These are phyloP conservation scores for Kwoniella europaea DNA, from an alignment of 768 basidiomycete genomes.

Conservation along the genomic window DNA sequence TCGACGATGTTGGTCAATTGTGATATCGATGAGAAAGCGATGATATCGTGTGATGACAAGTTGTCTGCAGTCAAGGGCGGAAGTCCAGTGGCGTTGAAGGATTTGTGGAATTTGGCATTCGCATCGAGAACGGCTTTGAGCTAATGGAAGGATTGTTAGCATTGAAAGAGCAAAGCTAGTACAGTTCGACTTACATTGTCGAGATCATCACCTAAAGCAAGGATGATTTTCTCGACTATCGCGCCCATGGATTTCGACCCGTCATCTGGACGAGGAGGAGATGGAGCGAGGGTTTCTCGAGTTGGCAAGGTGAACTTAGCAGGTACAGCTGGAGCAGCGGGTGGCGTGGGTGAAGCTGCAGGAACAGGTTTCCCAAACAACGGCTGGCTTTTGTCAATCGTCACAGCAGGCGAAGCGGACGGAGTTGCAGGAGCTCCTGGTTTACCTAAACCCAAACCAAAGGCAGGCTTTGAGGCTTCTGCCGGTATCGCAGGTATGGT, in stretches of 20 bases:
- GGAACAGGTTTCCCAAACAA: not conserved
- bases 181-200: constrained; percentile 65
- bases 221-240: constrained; percentile 66
- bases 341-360: not conserved
- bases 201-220: constrained; percentile 64
- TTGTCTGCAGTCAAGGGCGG: constrained; percentile 61
- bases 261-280: not conserved
- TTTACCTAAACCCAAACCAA: constrained; percentile 53
- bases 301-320: constrained; percentile 6
- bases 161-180: not conserved
- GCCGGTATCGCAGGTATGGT: constrained; percentile 26
- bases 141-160: constrained; percentile 54
- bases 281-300: not conserved
- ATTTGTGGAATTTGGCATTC: constrained; percentile 57
- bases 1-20: constrained; percentile 60
- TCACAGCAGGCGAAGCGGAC: not conserved
- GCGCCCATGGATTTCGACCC: constrained; percentile 70
- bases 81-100: constrained; percentile 27
- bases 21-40: constrained; percentile 64
- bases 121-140: constrained; percentile 61
- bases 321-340: not conserved
- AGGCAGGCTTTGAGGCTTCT: constrained; percentile 23
- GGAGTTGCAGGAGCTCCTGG: constrained; percentile 19
- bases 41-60: constrained; percentile 67
- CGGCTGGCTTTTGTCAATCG: not conserved